Conservation (phyloP, 768 basidiomycete genomes). For the Tylopilus sp. region DNA sequence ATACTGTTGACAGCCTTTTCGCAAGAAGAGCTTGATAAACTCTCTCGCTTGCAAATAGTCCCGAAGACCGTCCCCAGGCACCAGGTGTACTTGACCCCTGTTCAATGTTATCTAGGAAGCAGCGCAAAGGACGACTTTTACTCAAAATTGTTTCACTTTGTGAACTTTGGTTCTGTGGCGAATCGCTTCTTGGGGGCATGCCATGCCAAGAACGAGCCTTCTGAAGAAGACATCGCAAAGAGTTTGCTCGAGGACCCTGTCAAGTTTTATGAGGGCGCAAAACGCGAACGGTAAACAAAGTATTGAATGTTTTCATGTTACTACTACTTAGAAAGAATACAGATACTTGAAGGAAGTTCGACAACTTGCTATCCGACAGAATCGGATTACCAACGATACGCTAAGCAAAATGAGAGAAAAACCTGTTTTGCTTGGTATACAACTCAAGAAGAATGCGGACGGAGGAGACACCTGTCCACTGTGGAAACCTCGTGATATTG, state of each 20-base stretch:
- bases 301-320: neutral
- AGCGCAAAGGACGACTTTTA: conserved; percentile 56
- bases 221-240: conserved; percentile 70
- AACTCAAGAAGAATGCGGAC: conserved; percentile 39
- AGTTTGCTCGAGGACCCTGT: conserved; percentile 63
- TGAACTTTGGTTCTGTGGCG: conserved; percentile 77
- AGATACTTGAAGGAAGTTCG: conserved; percentile 51
- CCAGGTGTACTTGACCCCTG: conserved; percentile 22
- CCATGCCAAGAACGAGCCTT: conserved; percentile 82
- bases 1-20: conserved; percentile 48
- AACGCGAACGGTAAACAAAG: conserved; percentile 49
- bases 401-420: conserved; percentile 60
- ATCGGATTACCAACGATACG: conserved; percentile 39
- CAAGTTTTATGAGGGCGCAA: conserved; percentile 63
- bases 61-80: neutral
- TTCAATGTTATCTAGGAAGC: conserved; percentile 63
- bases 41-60: conserved; percentile 61
- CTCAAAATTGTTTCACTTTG: conserved; percentile 77
- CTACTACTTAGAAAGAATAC: neutral
- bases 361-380: conserved; percentile 45
- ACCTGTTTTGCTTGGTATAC: conserved; percentile 68
- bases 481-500: conserved; percentile 59
- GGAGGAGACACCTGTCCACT: conserved; percentile 27
- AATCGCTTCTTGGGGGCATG: conserved; percentile 81
- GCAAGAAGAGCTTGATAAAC: conserved; percentile 42